Evolutionary conservation across 2,329 filamentous ascomycete genomes (phyloP), one percentile per base, ranked within the genome.

Genomic region (Colletotrichum lupini): DNA sequence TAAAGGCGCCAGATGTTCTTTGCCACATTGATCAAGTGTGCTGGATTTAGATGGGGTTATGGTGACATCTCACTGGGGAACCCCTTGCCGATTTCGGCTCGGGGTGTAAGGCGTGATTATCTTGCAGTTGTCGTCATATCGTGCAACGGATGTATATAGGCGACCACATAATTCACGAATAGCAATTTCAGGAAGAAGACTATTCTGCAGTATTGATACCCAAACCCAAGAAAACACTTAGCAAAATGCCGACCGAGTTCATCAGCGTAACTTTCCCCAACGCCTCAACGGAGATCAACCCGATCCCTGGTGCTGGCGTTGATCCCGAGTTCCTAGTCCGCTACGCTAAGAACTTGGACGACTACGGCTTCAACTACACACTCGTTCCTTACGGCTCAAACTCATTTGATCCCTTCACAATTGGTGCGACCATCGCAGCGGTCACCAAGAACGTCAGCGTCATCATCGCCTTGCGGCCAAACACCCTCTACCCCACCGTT

Each of bases 281-380:
- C 77, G 80, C 85, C 28, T 90, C 88, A 0, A 91, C 85, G 5
- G 89, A 91, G 81, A 77, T 91, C 5, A 77, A 85, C 22, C 89
- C 87, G 2, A 86, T 89, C 68, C 86, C 87, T 0, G 83, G 83
- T 26, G 85, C 87, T n/a, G 72, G 79, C 1, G 84, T 91, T 14
- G 89, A 92, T 75, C 85, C 87, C 1, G 87, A 88, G 7, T 91
- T 84, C 76, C 84, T 92, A 4, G 81, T 84, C 35, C 87, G 89
- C 35, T 91, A 92, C 76, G 87, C 89, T 16, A 84, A 87, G 26
- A 84, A 83, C 5, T 83, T 91, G 2, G 90, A 92, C 74, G 89
- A 91, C 77, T 88, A 91, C 78, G 87, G 80, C 58, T 91, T 87
- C 83, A 90, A 91, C 80, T 91, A 91, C 79, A 92, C 90, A 0